Percentiles rank a stretch among this genome's conserved stretches.
phyloP scores from a whole-genome alignment of 108 stramenopile genomes.

The Skeletonema grethae region DNA sequence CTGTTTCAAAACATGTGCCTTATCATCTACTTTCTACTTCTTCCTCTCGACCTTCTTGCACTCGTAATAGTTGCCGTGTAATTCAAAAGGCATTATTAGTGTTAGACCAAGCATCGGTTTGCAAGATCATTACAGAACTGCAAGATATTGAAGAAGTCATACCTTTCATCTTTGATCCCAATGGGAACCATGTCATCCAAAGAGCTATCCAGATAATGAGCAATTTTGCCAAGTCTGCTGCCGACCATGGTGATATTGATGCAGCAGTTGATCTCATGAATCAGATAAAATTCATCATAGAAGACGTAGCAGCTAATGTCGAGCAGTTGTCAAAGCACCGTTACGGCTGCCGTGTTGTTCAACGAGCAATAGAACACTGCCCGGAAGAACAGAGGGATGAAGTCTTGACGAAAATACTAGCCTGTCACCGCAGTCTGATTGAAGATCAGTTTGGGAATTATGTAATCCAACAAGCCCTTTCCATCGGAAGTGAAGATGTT shows the following conservation, averaged over 20 bases:
- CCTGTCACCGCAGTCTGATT: conserved; percentile 57
- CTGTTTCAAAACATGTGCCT: not conserved
- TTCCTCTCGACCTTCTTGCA: not conserved
- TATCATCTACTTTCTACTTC: not conserved
- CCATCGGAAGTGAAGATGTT: conserved; percentile 70
- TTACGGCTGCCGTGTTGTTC: conserved; percentile 94
- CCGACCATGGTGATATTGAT: conserved; percentile 21
- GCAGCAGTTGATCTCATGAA: conserved; percentile 48
- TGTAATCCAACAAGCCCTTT: conserved; percentile 88
- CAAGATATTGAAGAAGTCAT: conserved; percentile 70
- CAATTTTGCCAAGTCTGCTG: conserved; percentile 44
- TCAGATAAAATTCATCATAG: conserved; percentile 92
- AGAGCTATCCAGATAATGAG: conserved; percentile 89
- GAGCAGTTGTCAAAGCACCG: conserved; percentile 86
- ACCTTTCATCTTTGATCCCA: conserved; percentile 90
- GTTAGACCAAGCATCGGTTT: conserved; percentile 64
- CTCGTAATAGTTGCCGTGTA: conserved; percentile 76
- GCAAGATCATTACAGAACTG: conserved; percentile 78
- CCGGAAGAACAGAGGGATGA: conserved; percentile 60
- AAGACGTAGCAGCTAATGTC: conserved; percentile 82
- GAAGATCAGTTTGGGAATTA: conserved; percentile 91
- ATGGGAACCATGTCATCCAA: conserved; percentile 97
- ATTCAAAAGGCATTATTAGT: conserved; percentile 90
- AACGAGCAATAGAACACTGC: conserved; percentile 93
- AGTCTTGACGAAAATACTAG: conserved; percentile 60